Conservation (phyloP, 2,329 filamentous ascomycete species). For the Alternaria longipes region DNA sequence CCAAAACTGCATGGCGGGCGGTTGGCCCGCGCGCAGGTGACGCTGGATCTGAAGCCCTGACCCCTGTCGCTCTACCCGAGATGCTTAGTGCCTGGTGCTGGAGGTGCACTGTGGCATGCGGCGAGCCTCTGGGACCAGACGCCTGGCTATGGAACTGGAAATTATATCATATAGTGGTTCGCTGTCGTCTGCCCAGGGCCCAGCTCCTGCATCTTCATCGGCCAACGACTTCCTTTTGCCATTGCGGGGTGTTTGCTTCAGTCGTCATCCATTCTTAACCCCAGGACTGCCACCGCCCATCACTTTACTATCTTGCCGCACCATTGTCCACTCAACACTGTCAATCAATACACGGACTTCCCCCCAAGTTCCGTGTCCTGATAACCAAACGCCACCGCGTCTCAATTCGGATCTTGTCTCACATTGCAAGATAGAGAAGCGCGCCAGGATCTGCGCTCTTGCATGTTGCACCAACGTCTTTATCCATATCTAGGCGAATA, state of each 20-base stretch:
- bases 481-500: conserved; percentile 41
- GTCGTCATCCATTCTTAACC: neutral
- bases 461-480: conserved; percentile 33
- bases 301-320: conserved; percentile 6
- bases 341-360: conserved; percentile 6
- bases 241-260: conserved; percentile 8
- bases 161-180: conserved; percentile 16
- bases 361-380: conserved; percentile 13
- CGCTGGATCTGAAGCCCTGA: conserved; percentile 7
- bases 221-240: neutral
- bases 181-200: conserved; percentile 5
- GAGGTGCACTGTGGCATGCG: conserved; percentile 9
- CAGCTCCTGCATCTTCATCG: conserved; percentile 2
- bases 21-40: conserved; percentile 18
- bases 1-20: conserved; percentile 12
- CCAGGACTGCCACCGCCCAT: neutral
- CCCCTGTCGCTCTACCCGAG: conserved; percentile 24
- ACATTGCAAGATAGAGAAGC: conserved; percentile 23
- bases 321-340: conserved; percentile 4
- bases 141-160: conserved; percentile 10
- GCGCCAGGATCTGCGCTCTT: conserved; percentile 23
- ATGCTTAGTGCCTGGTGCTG: conserved; percentile 9
- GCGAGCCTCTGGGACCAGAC: conserved; percentile 1
- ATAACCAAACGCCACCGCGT: conserved; percentile 14
- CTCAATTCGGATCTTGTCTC: conserved; percentile 17